Evolutionary conservation across 1,284 basidiomycete species (phyloP).

Genomic region (Apiotrichum akiyoshidainum): DNA sequence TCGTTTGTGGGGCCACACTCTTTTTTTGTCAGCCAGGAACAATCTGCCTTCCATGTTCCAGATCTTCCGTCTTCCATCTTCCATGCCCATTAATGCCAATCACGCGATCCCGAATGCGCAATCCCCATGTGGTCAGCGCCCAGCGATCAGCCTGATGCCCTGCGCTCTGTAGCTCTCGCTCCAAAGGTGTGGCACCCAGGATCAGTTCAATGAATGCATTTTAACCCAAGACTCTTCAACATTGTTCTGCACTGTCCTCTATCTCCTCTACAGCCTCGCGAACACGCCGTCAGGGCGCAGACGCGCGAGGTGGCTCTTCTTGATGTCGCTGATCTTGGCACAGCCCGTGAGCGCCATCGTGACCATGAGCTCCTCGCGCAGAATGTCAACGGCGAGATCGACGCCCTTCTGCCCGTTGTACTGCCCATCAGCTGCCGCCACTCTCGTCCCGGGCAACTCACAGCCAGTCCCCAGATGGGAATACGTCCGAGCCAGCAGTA

Average conservation of each 20-base stretch:
- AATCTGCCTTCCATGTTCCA: too few species aligned
- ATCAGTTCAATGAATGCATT: too few species aligned
- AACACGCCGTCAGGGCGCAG: constrained; percentile 15
- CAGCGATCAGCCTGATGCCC: too few species aligned
- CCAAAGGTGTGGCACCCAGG: too few species aligned
- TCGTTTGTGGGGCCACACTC: not conserved
- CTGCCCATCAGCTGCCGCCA: not conserved
- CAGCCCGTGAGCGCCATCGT: constrained; percentile 27
- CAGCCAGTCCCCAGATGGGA: constrained; percentile 29
- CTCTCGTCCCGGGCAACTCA: not conserved
- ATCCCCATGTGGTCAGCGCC: too few species aligned
- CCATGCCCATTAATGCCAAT: too few species aligned
- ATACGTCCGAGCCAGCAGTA: constrained; percentile 30
- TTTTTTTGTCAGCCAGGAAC: too few species aligned
- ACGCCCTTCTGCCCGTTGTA: constrained; percentile 25
- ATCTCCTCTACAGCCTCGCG: constrained; percentile 1
- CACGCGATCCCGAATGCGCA: too few species aligned
- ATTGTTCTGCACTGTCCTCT: not conserved
- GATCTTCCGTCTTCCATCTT: too few species aligned
- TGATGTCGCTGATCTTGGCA: constrained; percentile 20
- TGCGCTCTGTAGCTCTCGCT: too few species aligned
- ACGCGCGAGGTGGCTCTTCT: constrained; percentile 16
- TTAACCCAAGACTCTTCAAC: too few species aligned
- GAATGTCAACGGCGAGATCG: constrained; percentile 17
- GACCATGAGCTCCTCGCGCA: constrained; percentile 24